These are phyloP conservation scores for Pythium utonaiense DNA, from an alignment of 352 stramenopile species.

Conservation along the genomic window DNA sequence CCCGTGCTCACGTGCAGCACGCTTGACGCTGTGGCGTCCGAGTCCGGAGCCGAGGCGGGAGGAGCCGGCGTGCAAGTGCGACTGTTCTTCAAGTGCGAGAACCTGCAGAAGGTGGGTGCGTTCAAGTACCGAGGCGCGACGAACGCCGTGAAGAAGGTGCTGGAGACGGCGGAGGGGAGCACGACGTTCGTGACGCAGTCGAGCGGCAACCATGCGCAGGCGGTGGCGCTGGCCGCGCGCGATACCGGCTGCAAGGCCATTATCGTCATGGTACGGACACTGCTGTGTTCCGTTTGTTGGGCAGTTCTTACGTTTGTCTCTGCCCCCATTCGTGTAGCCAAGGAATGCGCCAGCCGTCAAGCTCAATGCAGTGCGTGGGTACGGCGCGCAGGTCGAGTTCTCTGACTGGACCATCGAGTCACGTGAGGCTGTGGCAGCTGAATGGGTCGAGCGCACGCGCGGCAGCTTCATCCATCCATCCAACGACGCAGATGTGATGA, in stretches of 20 bases:
- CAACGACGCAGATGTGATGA: slow-evolving; percentile 92
- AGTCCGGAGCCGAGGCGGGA: too few species aligned
- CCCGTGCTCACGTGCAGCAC: slow-evolving; percentile 59
- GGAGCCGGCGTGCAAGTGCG: slow-evolving; percentile 19
- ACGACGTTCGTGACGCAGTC: slow-evolving; percentile 86
- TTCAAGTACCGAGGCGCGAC: slow-evolving; percentile 85
- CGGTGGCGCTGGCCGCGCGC: slow-evolving; percentile 80
- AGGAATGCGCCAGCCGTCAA: slow-evolving; percentile 83
- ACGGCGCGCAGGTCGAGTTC: slow-evolving; percentile 68
- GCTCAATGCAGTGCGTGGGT: slow-evolving; percentile 71
- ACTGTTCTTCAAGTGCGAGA: slow-evolving; percentile 83
- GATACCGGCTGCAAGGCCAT: slow-evolving; percentile 57
- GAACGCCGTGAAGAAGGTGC: slow-evolving; percentile 57
- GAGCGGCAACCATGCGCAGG: slow-evolving; percentile 92
- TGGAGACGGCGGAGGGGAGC: slow-evolving; percentile 22
- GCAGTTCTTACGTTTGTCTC: too few species aligned
- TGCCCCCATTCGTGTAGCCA: too few species aligned
- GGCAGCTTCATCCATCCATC: slow-evolving; percentile 87
- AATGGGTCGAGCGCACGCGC: slow-evolving; percentile 24
- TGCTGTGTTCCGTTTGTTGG: too few species aligned
- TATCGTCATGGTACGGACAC: slow-evolving; percentile 91
- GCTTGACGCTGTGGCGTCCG: slow-evolving; percentile 45
- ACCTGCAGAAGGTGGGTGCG: slow-evolving; percentile 73
- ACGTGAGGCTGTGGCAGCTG: slow-evolving; percentile 41
- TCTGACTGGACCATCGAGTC: slow-evolving; percentile 51